Evolutionary conservation across 164 flowering plant species (phyloP).

Genomic region (Sextonia rubra): DNA sequence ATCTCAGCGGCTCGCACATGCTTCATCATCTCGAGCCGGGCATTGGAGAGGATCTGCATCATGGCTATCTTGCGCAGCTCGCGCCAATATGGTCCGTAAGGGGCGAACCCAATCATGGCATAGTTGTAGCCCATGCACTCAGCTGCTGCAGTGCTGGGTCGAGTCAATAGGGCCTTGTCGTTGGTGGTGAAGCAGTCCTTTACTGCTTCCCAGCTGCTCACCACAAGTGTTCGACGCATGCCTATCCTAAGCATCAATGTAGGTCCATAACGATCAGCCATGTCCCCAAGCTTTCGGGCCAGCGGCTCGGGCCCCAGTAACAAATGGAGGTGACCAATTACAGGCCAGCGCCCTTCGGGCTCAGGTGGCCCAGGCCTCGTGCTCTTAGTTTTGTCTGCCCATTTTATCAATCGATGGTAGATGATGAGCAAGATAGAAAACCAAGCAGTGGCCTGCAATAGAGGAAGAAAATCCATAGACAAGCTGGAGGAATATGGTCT

Average conservation of each 20-base stretch:
- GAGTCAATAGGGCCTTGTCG: conserved; percentile 7
- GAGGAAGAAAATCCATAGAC: conserved; percentile 5
- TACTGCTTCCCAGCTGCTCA: conserved; percentile 12
- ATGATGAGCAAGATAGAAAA: neutral
- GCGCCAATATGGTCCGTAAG: conserved; percentile 27
- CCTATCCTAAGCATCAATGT: conserved; percentile 14
- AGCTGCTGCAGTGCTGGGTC: neutral
- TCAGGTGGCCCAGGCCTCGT: conserved; percentile 6
- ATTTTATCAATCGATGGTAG: neutral
- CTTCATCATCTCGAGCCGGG: conserved; percentile 13
- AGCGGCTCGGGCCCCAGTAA: neutral
- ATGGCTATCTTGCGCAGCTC: conserved; percentile 20
- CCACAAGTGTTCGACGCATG: conserved; percentile 7
- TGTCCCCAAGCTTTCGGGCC: conserved; percentile 6
- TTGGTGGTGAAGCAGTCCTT: conserved; percentile 20
- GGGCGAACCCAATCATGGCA: conserved; percentile 18
- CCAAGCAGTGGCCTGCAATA: neutral
- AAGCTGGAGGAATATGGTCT: neutral
- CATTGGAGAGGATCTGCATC: conserved; percentile 19
- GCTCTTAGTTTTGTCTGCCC: neutral
- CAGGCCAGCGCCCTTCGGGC: conserved; percentile 19
- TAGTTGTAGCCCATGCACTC: conserved; percentile 18
- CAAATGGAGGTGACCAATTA: conserved; percentile 19
- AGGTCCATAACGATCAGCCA: conserved; percentile 22
- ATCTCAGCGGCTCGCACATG: conserved; percentile 13